Evolutionary conservation across 805 yeast species (phyloP), one percentile per base, ranked within the genome.

Genomic region (Martiniozyma abietophila): DNA sequence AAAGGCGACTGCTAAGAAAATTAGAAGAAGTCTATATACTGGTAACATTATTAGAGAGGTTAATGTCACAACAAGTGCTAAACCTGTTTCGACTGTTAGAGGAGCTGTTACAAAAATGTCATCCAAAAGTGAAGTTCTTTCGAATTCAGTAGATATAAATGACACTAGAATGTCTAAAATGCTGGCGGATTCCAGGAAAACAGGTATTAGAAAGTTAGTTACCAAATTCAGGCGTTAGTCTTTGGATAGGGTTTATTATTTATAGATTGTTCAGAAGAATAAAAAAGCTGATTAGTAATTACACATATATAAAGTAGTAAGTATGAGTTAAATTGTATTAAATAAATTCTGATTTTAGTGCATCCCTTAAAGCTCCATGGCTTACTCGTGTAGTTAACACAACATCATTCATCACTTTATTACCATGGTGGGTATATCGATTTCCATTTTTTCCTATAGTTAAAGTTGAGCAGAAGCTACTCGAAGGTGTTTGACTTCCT

Each of bases 321-420:
- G 16, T 18, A 11, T 8, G 11, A n/a, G 14, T 17, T 3, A 18
- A 18, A 29, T 11, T n/a, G 9, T n/a, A 20, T 14, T 10, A 9
- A 25, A 19, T 12, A 10, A 32, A n/a, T 8, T 14, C n/a, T 15
- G 42, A 39, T 29, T 50, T 47, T 20, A 69, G 49, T 3, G 76
- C 76, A 25, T 69, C 74, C 37, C 61, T 48, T 14, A 69, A 47
- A 1, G 71, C 67, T n/a, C 62, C 57, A 43, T 62, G 70, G 39
- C 72, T 69, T 19, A 70, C 61, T 29, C 64, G 54, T 9, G 65
- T 53, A 27, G 51, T 50, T n/a, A 53, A 31, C 15, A 57, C 62
- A 6, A 47, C 53, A 14, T 47, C 43, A 33, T 55, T 54, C 38
- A 62, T 54, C 4, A 49, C 50, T 4, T 59, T 56, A 16, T 56